Percentiles rank a stretch among this genome's conserved stretches.
Evolutionary conservation across 305 asterid genomes (phyloP).

Genomic region (Striga hermonthica): DNA sequence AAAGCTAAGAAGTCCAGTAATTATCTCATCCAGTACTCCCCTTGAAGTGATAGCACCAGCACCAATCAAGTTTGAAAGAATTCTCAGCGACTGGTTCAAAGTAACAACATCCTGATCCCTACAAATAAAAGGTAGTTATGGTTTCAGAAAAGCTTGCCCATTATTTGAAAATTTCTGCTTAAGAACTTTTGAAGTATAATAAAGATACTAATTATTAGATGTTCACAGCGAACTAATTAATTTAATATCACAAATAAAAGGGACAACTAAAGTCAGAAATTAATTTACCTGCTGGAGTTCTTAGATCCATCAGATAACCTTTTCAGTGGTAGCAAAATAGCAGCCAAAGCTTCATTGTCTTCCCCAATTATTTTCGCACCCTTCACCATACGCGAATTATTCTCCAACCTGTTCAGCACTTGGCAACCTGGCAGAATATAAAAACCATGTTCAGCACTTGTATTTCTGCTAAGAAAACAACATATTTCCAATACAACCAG

Average conservation of each 20-base stretch:
- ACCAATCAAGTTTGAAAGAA: constrained; percentile 76
- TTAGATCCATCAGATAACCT: constrained; percentile 51
- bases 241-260: constrained; percentile 19
- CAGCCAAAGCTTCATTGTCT: constrained; percentile 82
- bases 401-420: constrained; percentile 80
- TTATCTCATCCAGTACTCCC: constrained; percentile 74
- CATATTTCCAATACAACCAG: constrained; percentile 1
- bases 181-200: constrained; percentile 1
- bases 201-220: constrained; percentile 8
- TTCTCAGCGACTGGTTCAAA: constrained; percentile 79
- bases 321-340: constrained; percentile 73
- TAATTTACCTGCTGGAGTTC: constrained; percentile 55
- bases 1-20: constrained; percentile 64
- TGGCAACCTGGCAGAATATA: constrained; percentile 61
- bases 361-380: constrained; percentile 85
- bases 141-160: constrained; percentile 16
- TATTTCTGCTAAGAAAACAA: not conserved
- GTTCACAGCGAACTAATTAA: constrained; percentile 2
- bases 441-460: constrained; percentile 25
- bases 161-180: not conserved
- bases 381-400: constrained; percentile 75
- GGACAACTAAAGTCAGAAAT: constrained; percentile 13
- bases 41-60: constrained; percentile 72
- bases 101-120: constrained; percentile 72
- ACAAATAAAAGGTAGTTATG: constrained; percentile 31